Evolutionary conservation across 2,329 filamentous ascomycete genomes (phyloP).

Genomic region (Talaromyces sp.): DNA sequence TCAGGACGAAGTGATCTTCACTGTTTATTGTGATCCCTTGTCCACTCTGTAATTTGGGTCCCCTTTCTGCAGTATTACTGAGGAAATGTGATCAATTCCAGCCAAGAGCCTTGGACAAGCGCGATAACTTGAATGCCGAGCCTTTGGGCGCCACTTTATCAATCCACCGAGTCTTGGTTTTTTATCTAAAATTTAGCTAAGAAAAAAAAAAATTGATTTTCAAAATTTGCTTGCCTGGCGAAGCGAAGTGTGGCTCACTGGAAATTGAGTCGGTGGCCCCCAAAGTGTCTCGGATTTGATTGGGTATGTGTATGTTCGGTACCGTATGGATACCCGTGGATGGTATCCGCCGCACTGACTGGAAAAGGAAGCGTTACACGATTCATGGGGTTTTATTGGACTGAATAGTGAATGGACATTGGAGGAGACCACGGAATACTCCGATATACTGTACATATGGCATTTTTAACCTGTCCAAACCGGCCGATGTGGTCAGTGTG

Average conservation of each 20-base stretch:
- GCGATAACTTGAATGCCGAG: not conserved
- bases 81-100: too few species aligned
- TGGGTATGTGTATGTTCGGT: not conserved
- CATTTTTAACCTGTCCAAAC: not conserved
- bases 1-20: not conserved
- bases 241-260: not conserved
- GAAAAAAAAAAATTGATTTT: not conserved
- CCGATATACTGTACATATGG: too few species aligned
- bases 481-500: not conserved
- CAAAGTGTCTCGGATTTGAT: not conserved
- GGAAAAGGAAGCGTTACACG: too few species aligned
- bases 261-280: not conserved
- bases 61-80: too few species aligned
- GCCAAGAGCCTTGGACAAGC: not conserved
- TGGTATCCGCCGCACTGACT: too few species aligned
- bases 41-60: too few species aligned
- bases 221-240: not conserved
- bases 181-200: not conserved
- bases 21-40: not conserved
- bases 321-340: not conserved
- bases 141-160: slow-evolving; percentile 1
- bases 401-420: too few species aligned
- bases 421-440: too few species aligned
- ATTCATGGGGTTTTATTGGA: too few species aligned
- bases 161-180: not conserved